phyloP scores from a whole-genome alignment of 345 rosid genomes.

The Physaria fendleri region DNA sequence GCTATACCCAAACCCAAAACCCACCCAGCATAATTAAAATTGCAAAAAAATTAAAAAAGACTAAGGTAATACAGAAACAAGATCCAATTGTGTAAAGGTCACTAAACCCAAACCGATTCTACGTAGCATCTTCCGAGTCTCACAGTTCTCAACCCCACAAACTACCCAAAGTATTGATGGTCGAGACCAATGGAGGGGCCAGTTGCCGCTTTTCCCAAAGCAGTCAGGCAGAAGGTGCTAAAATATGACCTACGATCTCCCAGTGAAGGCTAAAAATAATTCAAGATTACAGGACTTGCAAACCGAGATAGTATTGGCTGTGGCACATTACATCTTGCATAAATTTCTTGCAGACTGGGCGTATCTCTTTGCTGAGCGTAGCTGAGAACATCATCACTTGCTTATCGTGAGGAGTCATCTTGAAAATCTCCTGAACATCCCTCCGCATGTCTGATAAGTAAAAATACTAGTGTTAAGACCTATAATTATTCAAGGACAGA shows the following conservation, averaged over 20 bases:
- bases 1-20: background rate
- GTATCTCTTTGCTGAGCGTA: conserved; percentile 99
- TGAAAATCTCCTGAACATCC: conserved; percentile 98
- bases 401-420: conserved; percentile 98
- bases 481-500: background rate
- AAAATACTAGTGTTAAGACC: background rate
- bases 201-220: background rate
- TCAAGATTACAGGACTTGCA: conserved; percentile 39
- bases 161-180: background rate
- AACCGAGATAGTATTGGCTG: conserved; percentile 55
- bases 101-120: background rate
- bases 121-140: background rate
- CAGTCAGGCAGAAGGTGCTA: background rate
- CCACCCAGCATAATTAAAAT: background rate
- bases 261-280: conserved; percentile 39
- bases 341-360: conserved; percentile 98
- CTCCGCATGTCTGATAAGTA: conserved; percentile 72
- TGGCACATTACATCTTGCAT: conserved; percentile 99
- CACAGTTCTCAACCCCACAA: background rate
- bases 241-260: background rate
- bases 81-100: background rate
- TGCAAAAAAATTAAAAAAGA: background rate
- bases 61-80: background rate
- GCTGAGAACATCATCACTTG: conserved; percentile 99
- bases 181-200: background rate